A percentile compares a stretch with the other conserved stretches of the same genome.
phyloP scores from a whole-genome alignment of 495 filamentous ascomycete species.

The Aspergillus affinis region DNA sequence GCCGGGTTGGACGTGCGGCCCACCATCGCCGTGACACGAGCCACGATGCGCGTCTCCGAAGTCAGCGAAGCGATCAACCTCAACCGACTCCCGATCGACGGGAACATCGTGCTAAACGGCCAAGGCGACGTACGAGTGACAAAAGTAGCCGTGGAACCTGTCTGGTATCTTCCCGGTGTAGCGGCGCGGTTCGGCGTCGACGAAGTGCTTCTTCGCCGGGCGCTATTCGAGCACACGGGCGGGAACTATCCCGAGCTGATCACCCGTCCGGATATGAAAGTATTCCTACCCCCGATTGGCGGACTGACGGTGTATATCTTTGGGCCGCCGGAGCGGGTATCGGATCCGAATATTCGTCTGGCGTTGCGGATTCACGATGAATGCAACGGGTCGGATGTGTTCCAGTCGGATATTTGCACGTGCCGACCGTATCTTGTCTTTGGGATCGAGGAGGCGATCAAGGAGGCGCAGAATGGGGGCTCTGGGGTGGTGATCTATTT shows the following conservation, averaged over 20 bases:
- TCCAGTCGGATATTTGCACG: slow-evolving; percentile 92
- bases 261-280: slow-evolving; percentile 83
- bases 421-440: slow-evolving; percentile 91
- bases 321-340: slow-evolving; percentile 83
- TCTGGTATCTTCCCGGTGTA: slow-evolving; percentile 64
- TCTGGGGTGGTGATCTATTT: slow-evolving; percentile 94
- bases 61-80: slow-evolving; percentile 75
- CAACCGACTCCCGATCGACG: slow-evolving; percentile 77
- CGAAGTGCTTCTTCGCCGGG: slow-evolving; percentile 72
- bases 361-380: slow-evolving; percentile 88
- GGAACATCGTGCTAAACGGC: slow-evolving; percentile 78
- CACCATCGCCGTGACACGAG: slow-evolving; percentile 84
- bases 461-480: slow-evolving; percentile 84
- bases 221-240: slow-evolving; percentile 85
- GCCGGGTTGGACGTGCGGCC: slow-evolving; percentile 83
- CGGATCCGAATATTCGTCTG: slow-evolving; percentile 71
- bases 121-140: slow-evolving; percentile 80
- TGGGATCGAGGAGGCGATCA: slow-evolving; percentile 89
- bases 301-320: slow-evolving; percentile 92
- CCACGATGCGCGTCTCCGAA: slow-evolving; percentile 89
- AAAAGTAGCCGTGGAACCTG: slow-evolving; percentile 86
- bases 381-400: slow-evolving; percentile 91
- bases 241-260: slow-evolving; percentile 84
- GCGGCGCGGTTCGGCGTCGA: slow-evolving; percentile 41
- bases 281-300: slow-evolving; percentile 88